Base-by-base conservation (phyloP, 2,329 filamentous ascomycete species). In the Cadophora sp. region DNA sequence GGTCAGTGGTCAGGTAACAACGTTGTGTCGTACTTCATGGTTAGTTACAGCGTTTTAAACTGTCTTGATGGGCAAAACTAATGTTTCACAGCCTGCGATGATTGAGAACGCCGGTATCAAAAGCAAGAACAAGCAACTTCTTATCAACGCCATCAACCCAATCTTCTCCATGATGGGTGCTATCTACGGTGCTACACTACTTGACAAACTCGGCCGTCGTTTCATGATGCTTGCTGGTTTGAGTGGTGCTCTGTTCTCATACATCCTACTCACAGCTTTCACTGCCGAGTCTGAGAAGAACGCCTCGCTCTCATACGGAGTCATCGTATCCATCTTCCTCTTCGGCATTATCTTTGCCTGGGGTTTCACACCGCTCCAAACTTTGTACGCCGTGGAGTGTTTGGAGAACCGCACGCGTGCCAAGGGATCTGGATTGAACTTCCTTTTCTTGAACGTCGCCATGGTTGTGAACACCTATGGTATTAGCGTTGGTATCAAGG, bases 301-400 rank as follows among this genome's bases (percentile, higher is more conserved):
- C 14, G 68, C 79, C 76, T 55, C 72, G 4, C 78, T 80, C n/a
- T 81, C 81, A 14, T 79, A 80, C 62, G 81, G 79, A 4, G 81
- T 83, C 18, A 81, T 86, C 59, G 81, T 80, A 13, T 81, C 80
- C 70, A 80, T 86, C 27, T 86, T 81, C 71, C 76, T 82, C 65
- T 84, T 81, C 75, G 81, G 78, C 66, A 80, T 83, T 59, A 64
- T 72, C 53, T 75, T 72, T 70, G 78, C 82, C 36, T 82, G 81
- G 68, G 79, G 79, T 6, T 82, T 80, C 76, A 80, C 67, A 7
- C 81, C 82, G 2, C 73, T 84, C 20, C 81, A 82, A 71, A 80
- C 80, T 14, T 70, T 84, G 2, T 84, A 83, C 70, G 80, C 81
- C 0, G 81, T 83, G n/a, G 82, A 84, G 68, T 82, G 80, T 70